Evolutionary conservation across 768 basidiomycete genomes (phyloP).

Genomic region (Boletales sp.): DNA sequence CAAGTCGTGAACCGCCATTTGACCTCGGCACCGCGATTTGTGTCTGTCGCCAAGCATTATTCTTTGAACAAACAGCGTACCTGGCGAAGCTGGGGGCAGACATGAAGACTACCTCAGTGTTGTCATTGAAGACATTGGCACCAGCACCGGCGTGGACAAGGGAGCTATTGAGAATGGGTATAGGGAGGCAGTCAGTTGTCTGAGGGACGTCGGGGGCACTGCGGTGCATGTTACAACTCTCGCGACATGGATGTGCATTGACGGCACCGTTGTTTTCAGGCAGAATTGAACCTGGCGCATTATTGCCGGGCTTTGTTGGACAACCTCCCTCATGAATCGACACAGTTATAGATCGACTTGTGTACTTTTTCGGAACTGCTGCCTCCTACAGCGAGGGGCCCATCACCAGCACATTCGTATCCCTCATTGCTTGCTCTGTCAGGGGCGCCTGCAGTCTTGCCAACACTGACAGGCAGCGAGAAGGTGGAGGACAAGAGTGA

Average conservation of each 20-base stretch:
- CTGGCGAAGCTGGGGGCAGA: conserved; percentile 82
- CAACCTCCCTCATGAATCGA: conserved; percentile 83
- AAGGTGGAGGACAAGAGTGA: conserved; percentile 14
- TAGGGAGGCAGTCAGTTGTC: conserved; percentile 74
- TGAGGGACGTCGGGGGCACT: conserved; percentile 74
- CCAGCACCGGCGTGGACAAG: conserved; percentile 11
- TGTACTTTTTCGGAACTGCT: conserved; percentile 67
- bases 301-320: conserved; percentile 87
- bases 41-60: conserved; percentile 94
- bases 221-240: conserved; percentile 49
- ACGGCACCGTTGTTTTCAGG: conserved; percentile 41
- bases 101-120: conserved; percentile 94
- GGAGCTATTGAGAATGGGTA: conserved; percentile 45
- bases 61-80: conserved; percentile 92
- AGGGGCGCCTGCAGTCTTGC: conserved; percentile 43
- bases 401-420: conserved; percentile 46
- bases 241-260: not conserved
- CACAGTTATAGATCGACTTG: conserved; percentile 85
- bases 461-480: conserved; percentile 37
- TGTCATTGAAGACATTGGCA: conserved; percentile 85
- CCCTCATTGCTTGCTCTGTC: conserved; percentile 78
- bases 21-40: conserved; percentile 96
- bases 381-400: conserved; percentile 28
- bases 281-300: conserved; percentile 79
- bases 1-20: conserved; percentile 78